phyloP scores from a whole-genome alignment of 2,329 filamentous ascomycete genomes.

The Clonostachys solani region DNA sequence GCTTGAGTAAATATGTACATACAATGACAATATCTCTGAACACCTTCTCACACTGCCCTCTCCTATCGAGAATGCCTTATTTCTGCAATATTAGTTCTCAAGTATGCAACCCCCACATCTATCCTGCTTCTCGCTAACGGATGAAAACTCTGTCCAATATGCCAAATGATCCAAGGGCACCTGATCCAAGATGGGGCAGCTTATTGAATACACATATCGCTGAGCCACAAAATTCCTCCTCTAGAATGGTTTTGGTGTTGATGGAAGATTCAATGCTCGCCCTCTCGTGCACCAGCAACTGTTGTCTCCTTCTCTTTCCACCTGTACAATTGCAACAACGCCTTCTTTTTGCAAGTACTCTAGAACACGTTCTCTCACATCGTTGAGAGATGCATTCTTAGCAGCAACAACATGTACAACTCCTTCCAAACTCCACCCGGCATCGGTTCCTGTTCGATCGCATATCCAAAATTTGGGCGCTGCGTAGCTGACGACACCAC shows the following conservation, averaged over 20 bases:
- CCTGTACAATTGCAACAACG: constrained; percentile 82
- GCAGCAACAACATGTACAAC: constrained; percentile 83
- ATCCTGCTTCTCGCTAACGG: too few relatives aligned
- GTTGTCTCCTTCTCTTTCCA: constrained; percentile 76
- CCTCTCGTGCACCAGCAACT: constrained; percentile 52
- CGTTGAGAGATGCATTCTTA: constrained; percentile 69
- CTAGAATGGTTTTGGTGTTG: constrained; percentile 27
- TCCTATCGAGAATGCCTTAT: too few relatives aligned
- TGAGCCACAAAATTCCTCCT: constrained; percentile 1
- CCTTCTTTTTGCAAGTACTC: constrained; percentile 66
- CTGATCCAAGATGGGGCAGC: too few relatives aligned
- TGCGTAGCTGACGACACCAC: constrained; percentile 81
- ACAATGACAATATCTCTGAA: too few relatives aligned
- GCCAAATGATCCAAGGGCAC: too few relatives aligned
- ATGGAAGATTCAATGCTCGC: constrained; percentile 19
- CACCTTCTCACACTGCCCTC: too few relatives aligned
- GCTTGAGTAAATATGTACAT: too few relatives aligned
- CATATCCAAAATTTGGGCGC: constrained; percentile 93
- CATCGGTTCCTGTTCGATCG: constrained; percentile 48
- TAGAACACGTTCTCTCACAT: constrained; percentile 74
- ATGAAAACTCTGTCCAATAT: too few relatives aligned
- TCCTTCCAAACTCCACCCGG: constrained; percentile 60
- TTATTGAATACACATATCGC: too few relatives aligned
- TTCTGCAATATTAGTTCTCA: too few relatives aligned
- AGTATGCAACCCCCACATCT: too few relatives aligned